Base-by-base conservation (phyloP, 148 eudicot species). In the Mesembryanthemum crystallinum region DNA sequence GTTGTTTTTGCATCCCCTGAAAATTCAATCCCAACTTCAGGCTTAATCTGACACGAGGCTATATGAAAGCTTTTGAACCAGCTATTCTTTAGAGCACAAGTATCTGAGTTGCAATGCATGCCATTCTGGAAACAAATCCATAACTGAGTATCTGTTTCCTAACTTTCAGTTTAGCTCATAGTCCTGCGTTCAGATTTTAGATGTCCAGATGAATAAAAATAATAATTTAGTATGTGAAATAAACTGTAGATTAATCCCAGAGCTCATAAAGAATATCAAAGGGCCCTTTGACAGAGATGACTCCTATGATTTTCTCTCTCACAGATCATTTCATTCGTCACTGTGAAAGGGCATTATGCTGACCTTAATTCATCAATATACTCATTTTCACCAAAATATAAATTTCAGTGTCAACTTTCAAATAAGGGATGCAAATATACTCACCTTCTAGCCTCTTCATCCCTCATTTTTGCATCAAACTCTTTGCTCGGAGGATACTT, bases 401-500 rank as follows among this genome's bases (percentile, higher is more conserved):
- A 71, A 54, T 35, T 69, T 77, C 49, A 59, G 42, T 12, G 25
- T 42, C 8, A 64, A 24, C 20, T n/a, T 55, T 39, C 42, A 32
- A 30, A 75, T 23, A 73, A 37, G 37, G 39, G 42, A 77, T 79
- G 85, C 72, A 73, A 29, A 67, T 6, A 3, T n/a, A 4, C 32
- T 28, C 66, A 91, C 97, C 97, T 89, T 84, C 94, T 87, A 74
- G 90, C 89, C 78, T 93, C 98, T 86, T 91, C 98, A 78, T 88
- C 91, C 78, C 97, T 89, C 82, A 89, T 69, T 88, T 91, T 93
- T 20, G 94, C 94, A 80, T 91, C 90, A 49, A 89, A 78, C 86
- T 93, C 98, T 80, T 93, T 89, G 88, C 92, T 93, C 75, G 98
- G 97, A 71, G 98, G 91, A 82, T 93, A 93, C 70, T 80, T 91